phyloP scores from a whole-genome alignment of 331 rosid genomes.

The Spiraea crenata region DNA sequence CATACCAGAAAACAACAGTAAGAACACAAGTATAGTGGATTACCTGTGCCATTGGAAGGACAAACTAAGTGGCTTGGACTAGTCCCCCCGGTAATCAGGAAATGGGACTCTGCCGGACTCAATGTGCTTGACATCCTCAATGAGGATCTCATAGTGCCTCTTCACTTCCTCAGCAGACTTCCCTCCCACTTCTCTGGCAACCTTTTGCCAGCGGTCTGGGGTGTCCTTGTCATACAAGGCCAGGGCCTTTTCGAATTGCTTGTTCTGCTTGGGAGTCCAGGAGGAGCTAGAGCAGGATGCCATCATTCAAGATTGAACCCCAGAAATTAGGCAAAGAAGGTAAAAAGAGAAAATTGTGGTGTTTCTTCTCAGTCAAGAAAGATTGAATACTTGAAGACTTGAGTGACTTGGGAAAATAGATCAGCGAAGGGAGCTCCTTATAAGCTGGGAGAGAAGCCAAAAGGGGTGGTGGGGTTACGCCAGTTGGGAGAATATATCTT shows the following conservation, averaged over 20 bases:
- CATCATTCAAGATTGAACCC: conserved; percentile 25
- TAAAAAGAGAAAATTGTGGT: conserved; percentile 2
- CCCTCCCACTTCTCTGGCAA: conserved; percentile 59
- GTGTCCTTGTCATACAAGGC: conserved; percentile 77
- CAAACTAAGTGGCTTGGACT: conserved; percentile 6
- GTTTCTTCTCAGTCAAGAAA: conserved; percentile 12
- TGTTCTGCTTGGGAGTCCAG: conserved; percentile 73
- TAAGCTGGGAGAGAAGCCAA: conserved; percentile 40
- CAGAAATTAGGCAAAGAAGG: background rate
- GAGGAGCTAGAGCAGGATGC: conserved; percentile 47
- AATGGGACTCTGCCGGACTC: conserved; percentile 64
- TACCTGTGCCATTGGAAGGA: background rate
- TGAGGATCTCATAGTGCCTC: conserved; percentile 63
- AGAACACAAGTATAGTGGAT: background rate
- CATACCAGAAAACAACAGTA: background rate
- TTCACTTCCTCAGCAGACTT: conserved; percentile 78
- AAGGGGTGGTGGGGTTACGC: conserved; percentile 40
- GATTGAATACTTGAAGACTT: background rate
- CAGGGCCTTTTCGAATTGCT: conserved; percentile 67
- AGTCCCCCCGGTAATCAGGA: conserved; percentile 50
- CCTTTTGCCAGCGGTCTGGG: conserved; percentile 80
- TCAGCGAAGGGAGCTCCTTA: conserved; percentile 36
- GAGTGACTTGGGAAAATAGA: conserved; percentile 36
- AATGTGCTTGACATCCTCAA: conserved; percentile 65
- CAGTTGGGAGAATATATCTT: conserved; percentile 63